A percentile compares a stretch with the other conserved stretches of the same genome.
Evolutionary conservation across 2,329 filamentous ascomycete species (phyloP).

Genomic region (Plectosphaerella sp.): DNA sequence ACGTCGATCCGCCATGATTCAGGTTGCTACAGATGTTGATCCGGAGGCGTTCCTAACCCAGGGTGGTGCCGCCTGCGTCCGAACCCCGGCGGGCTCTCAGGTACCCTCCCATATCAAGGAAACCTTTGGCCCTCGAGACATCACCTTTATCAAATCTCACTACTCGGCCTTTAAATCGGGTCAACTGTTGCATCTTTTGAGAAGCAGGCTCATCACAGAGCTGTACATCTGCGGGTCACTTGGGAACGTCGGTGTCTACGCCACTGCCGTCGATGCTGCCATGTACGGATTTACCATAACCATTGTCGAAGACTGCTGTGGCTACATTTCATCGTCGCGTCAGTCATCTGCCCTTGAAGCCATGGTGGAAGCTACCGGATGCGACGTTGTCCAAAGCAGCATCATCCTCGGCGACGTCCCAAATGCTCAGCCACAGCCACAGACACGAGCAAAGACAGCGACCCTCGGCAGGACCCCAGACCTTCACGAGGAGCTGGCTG

Average conservation of each 20-base stretch:
- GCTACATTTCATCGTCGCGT: conserved; percentile 65
- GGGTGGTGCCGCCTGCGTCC: conserved; percentile 36
- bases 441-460: background rate
- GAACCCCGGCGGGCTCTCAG: conserved; percentile 40
- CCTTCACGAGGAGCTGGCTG: conserved; percentile 7
- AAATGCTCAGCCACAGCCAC: conserved; percentile 1
- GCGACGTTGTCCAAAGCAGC: conserved; percentile 49
- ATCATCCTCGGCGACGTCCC: conserved; percentile 9
- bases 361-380: conserved; percentile 72
- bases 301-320: conserved; percentile 83
- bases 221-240: conserved; percentile 84
- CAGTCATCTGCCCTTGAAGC: conserved; percentile 67
- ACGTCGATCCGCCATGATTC: background rate
- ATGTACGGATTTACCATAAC: conserved; percentile 84
- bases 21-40: conserved; percentile 13
- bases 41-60: conserved; percentile 44
- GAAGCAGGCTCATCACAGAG: conserved; percentile 84
- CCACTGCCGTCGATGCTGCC: conserved; percentile 86
- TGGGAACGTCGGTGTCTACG: conserved; percentile 84
- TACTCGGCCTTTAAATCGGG: conserved; percentile 86
- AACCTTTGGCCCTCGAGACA: conserved; percentile 42
- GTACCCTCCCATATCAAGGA: conserved; percentile 37
- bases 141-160: conserved; percentile 62
- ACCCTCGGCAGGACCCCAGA: conserved; percentile 3
- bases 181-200: conserved; percentile 67